Base-by-base conservation (phyloP, 2,329 filamentous ascomycete species). In the Colletotrichum sp. region DNA sequence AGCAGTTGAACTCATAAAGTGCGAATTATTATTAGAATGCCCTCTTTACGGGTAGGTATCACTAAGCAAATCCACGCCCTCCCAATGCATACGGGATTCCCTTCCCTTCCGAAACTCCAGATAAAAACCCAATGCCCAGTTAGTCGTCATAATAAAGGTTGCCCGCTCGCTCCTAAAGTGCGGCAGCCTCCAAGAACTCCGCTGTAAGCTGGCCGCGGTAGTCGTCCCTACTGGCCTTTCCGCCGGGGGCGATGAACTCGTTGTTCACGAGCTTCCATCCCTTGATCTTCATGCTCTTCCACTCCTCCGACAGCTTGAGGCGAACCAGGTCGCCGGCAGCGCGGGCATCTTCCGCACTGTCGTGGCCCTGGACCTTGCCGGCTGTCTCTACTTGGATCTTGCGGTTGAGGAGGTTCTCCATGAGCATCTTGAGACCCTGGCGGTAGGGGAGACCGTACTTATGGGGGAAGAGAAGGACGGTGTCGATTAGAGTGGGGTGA, bases 331-430 rank as follows among this genome's bases (percentile, higher is more conserved):
- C 95, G 1, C 96, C 97, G 0, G 97, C 96, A 0, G 96, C 94
- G 61, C 93, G 90, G 1, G 97, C 95, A 80, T 99, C 97, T 82
- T 99, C 97, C 31, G 93, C 93, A 31, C 95, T 98, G 84, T 99
- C 97, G 82, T 99, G 97, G 0, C 97, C 97, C 24, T 85, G 78
- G 24, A 86, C 82, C 58, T 84, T 82, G 5, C 82, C 83, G 78
- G 21, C 83, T 76, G 73, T 89, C 57, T 92, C 93, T 43, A 91
- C 91, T 83, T 99, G 97, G 47, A 99, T 98, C 67, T 92, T 90
- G 31, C 92, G 88, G 70, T 92, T 89, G 8, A 99, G 88, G 74
- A 93, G 86, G n/a, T 84, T 87, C 62, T 91, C 89, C 80, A 93
- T 92, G 1, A 99, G 90, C 73, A 86, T 86, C 80, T 94, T 95